Evolutionary conservation across 1,284 basidiomycete species (phyloP).

Genomic region (Ustilago hordei): DNA sequence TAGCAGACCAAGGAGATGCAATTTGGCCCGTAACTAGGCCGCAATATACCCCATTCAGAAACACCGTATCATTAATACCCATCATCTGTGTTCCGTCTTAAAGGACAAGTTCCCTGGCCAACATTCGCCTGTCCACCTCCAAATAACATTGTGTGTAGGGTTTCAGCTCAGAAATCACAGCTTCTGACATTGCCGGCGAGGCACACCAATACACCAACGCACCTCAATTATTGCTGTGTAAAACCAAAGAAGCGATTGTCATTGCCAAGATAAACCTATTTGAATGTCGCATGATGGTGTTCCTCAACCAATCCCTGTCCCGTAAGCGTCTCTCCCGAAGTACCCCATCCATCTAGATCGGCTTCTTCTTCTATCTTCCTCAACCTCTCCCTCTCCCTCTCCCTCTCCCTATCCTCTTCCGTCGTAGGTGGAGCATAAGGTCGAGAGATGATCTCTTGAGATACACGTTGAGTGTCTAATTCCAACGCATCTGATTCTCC

Average conservation of each 20-base stretch:
- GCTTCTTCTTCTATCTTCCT: slow-evolving; percentile 56
- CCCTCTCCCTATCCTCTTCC: slow-evolving; percentile 31
- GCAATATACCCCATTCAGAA: slow-evolving; percentile 7
- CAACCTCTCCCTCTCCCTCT: slow-evolving; percentile 42
- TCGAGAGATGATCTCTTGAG: slow-evolving; percentile 34
- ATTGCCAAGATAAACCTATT: background rate
- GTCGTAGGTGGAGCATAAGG: slow-evolving; percentile 13
- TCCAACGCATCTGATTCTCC: slow-evolving; percentile 46
- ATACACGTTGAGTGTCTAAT: slow-evolving; percentile 44
- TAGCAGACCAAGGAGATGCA: background rate
- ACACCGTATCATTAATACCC: no score
- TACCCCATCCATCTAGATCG: slow-evolving; percentile 52
- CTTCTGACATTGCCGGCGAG: no score
- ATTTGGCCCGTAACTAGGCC: background rate
- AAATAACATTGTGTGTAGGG: no score
- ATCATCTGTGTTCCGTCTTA: no score
- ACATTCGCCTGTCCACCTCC: no score
- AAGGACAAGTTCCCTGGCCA: no score
- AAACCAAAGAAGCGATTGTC: background rate
- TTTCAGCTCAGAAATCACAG: no score
- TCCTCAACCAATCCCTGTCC: slow-evolving; percentile 47
- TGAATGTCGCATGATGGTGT: slow-evolving; percentile 20
- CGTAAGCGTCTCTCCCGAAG: slow-evolving; percentile 36
- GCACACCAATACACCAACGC: background rate
- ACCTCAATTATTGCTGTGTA: background rate